Conservation (phyloP, 1,139 yeast genomes). For the Yamadazyma pseudoaaseri region DNA sequence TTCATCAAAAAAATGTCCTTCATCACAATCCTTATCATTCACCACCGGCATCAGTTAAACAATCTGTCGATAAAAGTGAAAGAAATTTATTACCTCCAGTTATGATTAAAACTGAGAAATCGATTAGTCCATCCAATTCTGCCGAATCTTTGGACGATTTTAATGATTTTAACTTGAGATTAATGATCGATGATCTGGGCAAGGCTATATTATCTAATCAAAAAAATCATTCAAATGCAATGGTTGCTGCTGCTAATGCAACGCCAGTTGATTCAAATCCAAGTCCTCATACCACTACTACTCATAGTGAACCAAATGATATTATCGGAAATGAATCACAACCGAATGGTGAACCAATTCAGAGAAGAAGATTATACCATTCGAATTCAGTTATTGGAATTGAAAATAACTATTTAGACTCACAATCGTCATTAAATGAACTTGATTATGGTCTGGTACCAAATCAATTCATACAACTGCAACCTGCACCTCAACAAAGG, state of each 20-base stretch:
- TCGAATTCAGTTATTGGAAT: conserved; percentile 33
- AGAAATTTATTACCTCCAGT: conserved; percentile 36
- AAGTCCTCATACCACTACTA: conserved; percentile 3
- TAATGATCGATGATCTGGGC: conserved; percentile 47
- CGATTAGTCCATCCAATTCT: conserved; percentile 7
- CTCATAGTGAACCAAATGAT: background rate
- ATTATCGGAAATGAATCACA: background rate
- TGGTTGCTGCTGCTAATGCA: conserved; percentile 6
- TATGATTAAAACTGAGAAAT: conserved; percentile 15
- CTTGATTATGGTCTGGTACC: conserved; percentile 17
- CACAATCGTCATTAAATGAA: conserved; percentile 7
- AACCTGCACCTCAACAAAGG: conserved; percentile 14
- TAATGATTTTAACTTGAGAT: conserved; percentile 31
- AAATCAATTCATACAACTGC: conserved; percentile 8
- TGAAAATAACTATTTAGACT: conserved; percentile 20
- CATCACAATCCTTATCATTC: conserved; percentile 13
- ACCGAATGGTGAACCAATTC: conserved; percentile 5
- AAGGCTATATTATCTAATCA: conserved; percentile 40
- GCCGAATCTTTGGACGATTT: conserved; percentile 5
- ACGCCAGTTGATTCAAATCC: background rate
- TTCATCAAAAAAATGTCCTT: background rate
- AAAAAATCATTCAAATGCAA: background rate
- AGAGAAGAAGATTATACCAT: conserved; percentile 25
- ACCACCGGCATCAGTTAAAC: conserved; percentile 19
- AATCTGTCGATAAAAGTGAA: conserved; percentile 7